phyloP scores from a whole-genome alignment of 768 basidiomycete genomes.

The Boletus rubescentipes region DNA sequence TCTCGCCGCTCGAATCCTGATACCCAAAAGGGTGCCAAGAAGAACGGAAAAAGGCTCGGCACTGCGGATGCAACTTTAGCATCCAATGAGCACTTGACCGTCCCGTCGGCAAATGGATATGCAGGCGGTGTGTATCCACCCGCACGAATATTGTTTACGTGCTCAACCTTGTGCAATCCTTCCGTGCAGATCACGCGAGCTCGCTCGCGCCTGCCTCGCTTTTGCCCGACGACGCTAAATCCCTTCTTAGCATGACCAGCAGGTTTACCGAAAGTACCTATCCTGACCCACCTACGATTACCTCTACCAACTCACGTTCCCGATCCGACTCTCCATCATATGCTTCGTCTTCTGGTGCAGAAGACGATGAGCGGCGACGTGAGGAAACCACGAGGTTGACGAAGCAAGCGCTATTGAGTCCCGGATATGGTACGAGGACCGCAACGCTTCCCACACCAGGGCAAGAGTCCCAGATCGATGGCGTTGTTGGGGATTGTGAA shows the following conservation, averaged over 20 bases:
- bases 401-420: conserved; percentile 22
- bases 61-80: background rate
- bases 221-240: conserved; percentile 26
- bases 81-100: background rate
- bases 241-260: conserved; percentile 30
- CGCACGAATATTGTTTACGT: background rate
- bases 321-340: conserved; percentile 19
- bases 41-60: background rate
- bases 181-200: conserved; percentile 15
- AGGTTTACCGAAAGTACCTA: conserved; percentile 29
- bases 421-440: conserved; percentile 25
- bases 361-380: conserved; percentile 23
- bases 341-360: conserved; percentile 17
- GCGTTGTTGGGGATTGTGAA: background rate
- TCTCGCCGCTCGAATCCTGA: conserved; percentile 10
- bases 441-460: conserved; percentile 34
- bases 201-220: conserved; percentile 18
- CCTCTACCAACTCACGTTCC: conserved; percentile 17
- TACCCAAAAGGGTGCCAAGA: conserved; percentile 6
- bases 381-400: conserved; percentile 24
- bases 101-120: conserved; percentile 9
- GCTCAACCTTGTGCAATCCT: conserved; percentile 10
- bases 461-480: conserved; percentile 1
- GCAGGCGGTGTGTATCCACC: conserved; percentile 25
- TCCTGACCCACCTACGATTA: conserved; percentile 23